Percentiles rank a stretch among this genome's conserved stretches.
Evolutionary conservation across 495 filamentous ascomycete genomes (phyloP).

Genomic region (Podospora comata): DNA sequence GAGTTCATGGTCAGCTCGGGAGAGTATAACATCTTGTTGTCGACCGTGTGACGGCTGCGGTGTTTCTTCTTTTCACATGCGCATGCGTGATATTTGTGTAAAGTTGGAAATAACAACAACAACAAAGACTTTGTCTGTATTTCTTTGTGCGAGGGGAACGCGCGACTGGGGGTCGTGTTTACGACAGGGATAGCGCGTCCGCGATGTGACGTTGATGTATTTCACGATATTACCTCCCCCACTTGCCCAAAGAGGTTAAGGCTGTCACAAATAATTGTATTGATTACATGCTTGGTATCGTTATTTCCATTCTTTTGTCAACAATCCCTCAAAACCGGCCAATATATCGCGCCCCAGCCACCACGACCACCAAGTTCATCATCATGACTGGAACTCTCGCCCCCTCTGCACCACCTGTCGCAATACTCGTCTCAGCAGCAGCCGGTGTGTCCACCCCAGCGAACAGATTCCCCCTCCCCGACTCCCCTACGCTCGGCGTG

Average conservation of each 20-base stretch:
- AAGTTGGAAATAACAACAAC: neutral
- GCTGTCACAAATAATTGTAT: neutral
- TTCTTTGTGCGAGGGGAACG: neutral
- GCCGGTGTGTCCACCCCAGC: neutral
- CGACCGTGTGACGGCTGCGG: neutral
- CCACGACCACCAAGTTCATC: neutral
- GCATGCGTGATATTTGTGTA: slow-evolving; percentile 9
- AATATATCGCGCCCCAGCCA: neutral
- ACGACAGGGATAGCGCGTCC: slow-evolving; percentile 8
- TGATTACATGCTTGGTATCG: neutral
- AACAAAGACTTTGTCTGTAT: neutral
- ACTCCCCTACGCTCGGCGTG: neutral
- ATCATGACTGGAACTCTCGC: neutral
- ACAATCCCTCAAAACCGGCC: neutral
- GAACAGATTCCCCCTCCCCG: neutral
- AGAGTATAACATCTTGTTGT: neutral
- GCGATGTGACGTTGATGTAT: neutral
- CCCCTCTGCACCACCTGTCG: neutral
- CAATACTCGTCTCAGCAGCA: neutral
- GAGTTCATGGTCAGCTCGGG: neutral
- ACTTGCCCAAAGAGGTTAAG: neutral
- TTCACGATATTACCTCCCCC: slow-evolving; percentile 3
- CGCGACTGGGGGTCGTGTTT: slow-evolving; percentile 9
- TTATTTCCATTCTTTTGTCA: neutral
- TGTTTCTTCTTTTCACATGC: neutral